Evolutionary conservation across 1,139 yeast genomes (phyloP).

Genomic region (Fermentozyma sake): DNA sequence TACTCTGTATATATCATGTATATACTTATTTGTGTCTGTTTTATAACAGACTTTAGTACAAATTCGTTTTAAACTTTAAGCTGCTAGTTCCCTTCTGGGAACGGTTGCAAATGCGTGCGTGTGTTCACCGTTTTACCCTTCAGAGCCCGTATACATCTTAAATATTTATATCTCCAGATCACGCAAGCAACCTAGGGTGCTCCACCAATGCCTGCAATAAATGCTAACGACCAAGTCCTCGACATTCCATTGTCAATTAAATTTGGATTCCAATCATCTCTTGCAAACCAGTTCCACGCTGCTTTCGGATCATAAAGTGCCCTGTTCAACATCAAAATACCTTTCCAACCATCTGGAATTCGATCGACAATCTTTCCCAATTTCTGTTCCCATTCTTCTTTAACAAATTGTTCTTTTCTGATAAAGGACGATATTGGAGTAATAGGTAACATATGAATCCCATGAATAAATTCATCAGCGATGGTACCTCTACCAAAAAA

Average conservation of each 20-base stretch:
- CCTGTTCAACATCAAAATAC: constrained; percentile 36
- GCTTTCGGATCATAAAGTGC: constrained; percentile 34
- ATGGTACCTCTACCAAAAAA: constrained; percentile 42
- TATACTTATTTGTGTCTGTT: too few species aligned
- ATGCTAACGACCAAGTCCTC: constrained; percentile 42
- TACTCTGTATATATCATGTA: too few species aligned
- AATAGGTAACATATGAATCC: constrained; percentile 46
- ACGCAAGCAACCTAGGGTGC: too few species aligned
- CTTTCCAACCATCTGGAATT: constrained; percentile 46
- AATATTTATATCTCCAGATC: too few species aligned
- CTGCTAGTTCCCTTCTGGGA: too few species aligned
- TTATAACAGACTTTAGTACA: too few species aligned
- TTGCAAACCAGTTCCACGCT: constrained; percentile 38
- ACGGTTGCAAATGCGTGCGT: too few species aligned
- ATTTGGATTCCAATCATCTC: constrained; percentile 34
- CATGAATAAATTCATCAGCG: constrained; percentile 45
- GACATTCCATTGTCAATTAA: constrained; percentile 44
- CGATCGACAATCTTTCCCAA: constrained; percentile 26
- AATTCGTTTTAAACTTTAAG: too few species aligned
- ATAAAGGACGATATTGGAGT: constrained; percentile 42
- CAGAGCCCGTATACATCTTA: too few species aligned
- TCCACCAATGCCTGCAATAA: constrained; percentile 37
- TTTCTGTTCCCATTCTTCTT: constrained; percentile 42
- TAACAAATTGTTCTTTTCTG: constrained; percentile 30
- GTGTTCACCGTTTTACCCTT: too few species aligned